Evolutionary conservation across 163 green algal species (phyloP), one percentile per base, ranked within the genome.

Genomic region (Coccomyxa subellipsoidea): DNA sequence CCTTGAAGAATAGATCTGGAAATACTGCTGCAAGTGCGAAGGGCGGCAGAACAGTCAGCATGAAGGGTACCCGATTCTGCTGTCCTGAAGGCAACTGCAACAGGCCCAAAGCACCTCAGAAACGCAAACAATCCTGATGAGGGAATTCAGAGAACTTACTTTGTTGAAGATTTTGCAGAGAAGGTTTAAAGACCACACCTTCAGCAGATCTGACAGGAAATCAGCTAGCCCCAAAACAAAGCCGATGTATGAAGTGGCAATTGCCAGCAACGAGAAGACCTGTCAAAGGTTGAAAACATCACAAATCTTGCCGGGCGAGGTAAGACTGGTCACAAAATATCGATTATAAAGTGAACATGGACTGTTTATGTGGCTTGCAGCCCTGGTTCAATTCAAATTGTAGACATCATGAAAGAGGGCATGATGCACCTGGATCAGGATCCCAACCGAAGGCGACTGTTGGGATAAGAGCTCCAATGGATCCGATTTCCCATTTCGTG

Each of bases 181-280:
- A 38, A 8, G 31, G 18, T n/a, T 77, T 25, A 77, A 77, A 7
- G 21, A 1, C 29, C 32, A 29, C 32, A 77, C 38, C 75, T 72
- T 72, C 40, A 94, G 77, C 1, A 78, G 79, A 59, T 94, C 90
- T 2, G 79, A 83, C 4, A 93, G 27, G 36, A 94, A 94, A 78
- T 94, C 90, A 1, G 86, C 82, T 9, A 95, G 87, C 9, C 91
- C 92, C 34, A 95, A 75, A 10, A 91, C 78, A 69, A 95, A 95
- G 18, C 86, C 89, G 9, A 94, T 95, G 87, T 90, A 94, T 38
- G 80, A 90, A 0, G 93, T 96, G 47, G 85, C 90, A 23, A 96
- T 83, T 1, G 93, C 92, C 53, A 95, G 85, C 38, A 96, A 86
- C 2, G 88, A 91, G 80, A 95, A 94, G 31, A 34, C 71, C 40